Base-by-base conservation (phyloP, 2,329 filamentous ascomycete genomes). In the Penicillium sp. region DNA sequence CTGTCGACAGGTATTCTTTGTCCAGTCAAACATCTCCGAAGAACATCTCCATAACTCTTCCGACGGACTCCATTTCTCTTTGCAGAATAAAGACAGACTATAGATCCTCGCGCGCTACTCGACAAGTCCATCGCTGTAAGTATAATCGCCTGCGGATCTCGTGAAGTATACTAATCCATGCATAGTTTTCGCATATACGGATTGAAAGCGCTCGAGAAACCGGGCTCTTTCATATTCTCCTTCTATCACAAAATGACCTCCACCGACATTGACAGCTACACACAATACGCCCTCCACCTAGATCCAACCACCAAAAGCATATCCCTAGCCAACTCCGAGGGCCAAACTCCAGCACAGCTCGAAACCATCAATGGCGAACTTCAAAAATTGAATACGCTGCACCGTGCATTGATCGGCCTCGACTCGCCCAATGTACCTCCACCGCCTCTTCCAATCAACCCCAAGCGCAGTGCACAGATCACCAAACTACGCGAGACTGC, bases 401-500 rank as follows among this genome's bases (percentile, higher is more conserved):
- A 96, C 83, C 85, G 85, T 64, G 57, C 66, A 45, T 83, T 97
- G 59, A 79, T 94, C 65, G 74, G 75, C 55, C 83, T 91, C 64
- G 81, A 84, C 47, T 76, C 77, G 0, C 83, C 87, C 5, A 81
- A 83, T 58, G 81, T 91, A 20, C 93, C 93, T 0, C 91, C 92
- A 5, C 89, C 93, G 0, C 94, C 94, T 0, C 82, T 96, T 43
- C 92, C 92, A 59, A 87, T 97, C 60, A 95, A 96, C 79, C 92
- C 91, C 52, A 96, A 97, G 78, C 90, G 93, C 68, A 87, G 83
- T 63, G 91, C 90, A 35, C 86, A 92, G 70, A 89, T 99, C 74
- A 84, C 81, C 75, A 97, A 97, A 77, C 86, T 97, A 63, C 90
- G 91, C 71, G 94, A 97, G 72, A 83, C 83, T 57, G 93, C 91